A percentile compares a stretch with the other conserved stretches of the same genome.
Conservation (phyloP, 495 filamentous ascomycete species). For the Annulohypoxylon maeteangense region DNA sequence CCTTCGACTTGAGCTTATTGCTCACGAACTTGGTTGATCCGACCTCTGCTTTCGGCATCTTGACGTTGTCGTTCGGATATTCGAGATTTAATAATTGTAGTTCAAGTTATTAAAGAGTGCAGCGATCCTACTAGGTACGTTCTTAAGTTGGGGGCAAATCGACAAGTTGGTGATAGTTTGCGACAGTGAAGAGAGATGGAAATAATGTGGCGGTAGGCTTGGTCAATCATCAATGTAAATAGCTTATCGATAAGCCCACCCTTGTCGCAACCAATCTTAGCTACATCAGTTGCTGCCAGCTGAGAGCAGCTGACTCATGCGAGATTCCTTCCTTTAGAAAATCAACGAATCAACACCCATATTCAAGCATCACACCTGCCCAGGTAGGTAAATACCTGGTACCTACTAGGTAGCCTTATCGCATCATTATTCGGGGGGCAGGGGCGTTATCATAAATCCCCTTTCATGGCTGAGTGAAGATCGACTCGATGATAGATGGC, state of each 20-base stretch:
- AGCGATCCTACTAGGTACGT: too few relatives aligned
- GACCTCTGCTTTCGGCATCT: constrained; percentile 93
- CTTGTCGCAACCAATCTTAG: background rate
- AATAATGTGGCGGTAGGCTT: constrained; percentile 18
- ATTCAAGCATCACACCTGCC: constrained; percentile 11
- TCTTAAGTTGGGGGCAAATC: too few relatives aligned
- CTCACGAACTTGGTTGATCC: constrained; percentile 85
- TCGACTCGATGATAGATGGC: background rate
- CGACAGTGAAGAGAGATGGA: constrained; percentile 14
- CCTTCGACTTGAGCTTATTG: constrained; percentile 92
- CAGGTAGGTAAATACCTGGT: constrained; percentile 19
- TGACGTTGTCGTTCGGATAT: constrained; percentile 45
- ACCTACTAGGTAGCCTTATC: too few relatives aligned
- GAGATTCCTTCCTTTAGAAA: background rate
- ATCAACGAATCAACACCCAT: constrained; percentile 17
- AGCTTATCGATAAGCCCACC: constrained; percentile 17
- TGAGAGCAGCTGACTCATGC: background rate
- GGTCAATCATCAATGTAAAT: background rate
- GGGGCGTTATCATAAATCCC: background rate
- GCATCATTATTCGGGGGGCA: background rate
- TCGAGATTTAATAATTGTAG: background rate
- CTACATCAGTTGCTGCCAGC: background rate
- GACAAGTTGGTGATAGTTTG: constrained; percentile 18
- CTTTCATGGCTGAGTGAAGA: background rate
- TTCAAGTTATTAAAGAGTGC: background rate